These are phyloP conservation scores for Boehmeria nivea DNA, from an alignment of 306 rosid genomes.

Conservation along the genomic window DNA sequence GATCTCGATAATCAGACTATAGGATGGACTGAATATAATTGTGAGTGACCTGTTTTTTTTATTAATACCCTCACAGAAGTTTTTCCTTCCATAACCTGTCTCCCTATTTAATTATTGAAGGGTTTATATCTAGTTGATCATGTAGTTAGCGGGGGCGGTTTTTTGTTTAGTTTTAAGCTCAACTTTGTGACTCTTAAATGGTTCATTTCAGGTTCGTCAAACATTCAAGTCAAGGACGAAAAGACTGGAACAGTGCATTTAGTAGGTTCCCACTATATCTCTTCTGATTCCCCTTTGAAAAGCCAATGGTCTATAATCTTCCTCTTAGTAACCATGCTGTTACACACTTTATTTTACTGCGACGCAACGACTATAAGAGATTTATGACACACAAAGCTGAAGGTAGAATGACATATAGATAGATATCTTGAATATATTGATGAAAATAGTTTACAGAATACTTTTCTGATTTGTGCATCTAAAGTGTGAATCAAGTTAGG, in stretches of 20 bases:
- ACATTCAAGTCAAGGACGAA: conserved; percentile 77
- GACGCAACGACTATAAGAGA: conserved; percentile 31
- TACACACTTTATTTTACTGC: conserved; percentile 43
- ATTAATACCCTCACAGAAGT: background rate
- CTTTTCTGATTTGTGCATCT: conserved; percentile 34
- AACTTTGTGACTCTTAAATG: conserved; percentile 15
- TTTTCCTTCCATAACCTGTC: conserved; percentile 1
- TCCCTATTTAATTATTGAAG: background rate
- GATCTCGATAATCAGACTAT: conserved; percentile 85
- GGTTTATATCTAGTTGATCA: background rate
- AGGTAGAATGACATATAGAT: conserved; percentile 33
- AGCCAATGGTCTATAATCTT: conserved; percentile 30
- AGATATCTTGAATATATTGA: conserved; percentile 24
- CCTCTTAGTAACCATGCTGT: conserved; percentile 38
- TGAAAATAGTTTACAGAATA: conserved; percentile 22
- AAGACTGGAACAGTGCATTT: conserved; percentile 85
- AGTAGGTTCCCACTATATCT: conserved; percentile 69
- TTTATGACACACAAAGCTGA: conserved; percentile 28
- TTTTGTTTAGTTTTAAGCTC: background rate
- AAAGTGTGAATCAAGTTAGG: conserved; percentile 31
- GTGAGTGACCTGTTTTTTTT: conserved; percentile 45
- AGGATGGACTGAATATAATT: conserved; percentile 93
- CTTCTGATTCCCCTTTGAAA: conserved; percentile 43
- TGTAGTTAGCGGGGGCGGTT: background rate
- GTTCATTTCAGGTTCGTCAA: conserved; percentile 78